Base-by-base conservation (phyloP, 2,329 filamentous ascomycete species). In the Periconia sp. region DNA sequence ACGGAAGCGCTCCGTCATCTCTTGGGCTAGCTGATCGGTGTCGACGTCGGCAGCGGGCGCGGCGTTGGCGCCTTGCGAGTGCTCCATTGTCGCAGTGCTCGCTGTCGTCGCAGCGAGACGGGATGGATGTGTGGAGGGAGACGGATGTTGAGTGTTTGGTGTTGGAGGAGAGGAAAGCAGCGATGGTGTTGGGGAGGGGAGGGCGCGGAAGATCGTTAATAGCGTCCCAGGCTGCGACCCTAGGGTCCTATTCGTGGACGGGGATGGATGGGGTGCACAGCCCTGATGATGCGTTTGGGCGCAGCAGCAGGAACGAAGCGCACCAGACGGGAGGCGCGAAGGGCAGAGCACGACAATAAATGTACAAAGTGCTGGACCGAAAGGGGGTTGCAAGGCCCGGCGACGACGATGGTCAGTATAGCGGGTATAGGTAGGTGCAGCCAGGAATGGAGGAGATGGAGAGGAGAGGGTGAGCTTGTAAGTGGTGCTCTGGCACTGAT, bases 1-100 rank as follows among this genome's bases (percentile, higher is more conserved):
- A 72, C 96, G 91, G 74, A 97, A 97, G 69, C 91, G 89, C 65
- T 88, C 79, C 48, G 90, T 88, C 65, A 97, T 79, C 55, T 92
- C 90, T 65, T 85, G 82, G 23, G 92, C 91, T 86, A 73, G 62
- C 53, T 59, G 53, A 62, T 71, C 69, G 47, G 62, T 55, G 61
- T 72, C 68, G 57, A 62, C 58, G 53, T 37, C 20, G 54, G 56
- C 48, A 50, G 59, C 51, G 27, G 59, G 60, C 46, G 64, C 64
- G 57, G 68, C 66, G 55, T 59, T 57, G 50, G 67, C 66, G 56
- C 64, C 62, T 58, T 64, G 65, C 53, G 62, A 63, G 58, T 68
- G 61, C 41, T 73, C 70, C 72, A 74, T 74, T 56, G 62, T 58
- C 50, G 62, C 54, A 43, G 48, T 58, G 62, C 56, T 62, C 54